Conservation (phyloP, 2,329 filamentous ascomycete genomes). For the Paramyrothecium sp. region DNA sequence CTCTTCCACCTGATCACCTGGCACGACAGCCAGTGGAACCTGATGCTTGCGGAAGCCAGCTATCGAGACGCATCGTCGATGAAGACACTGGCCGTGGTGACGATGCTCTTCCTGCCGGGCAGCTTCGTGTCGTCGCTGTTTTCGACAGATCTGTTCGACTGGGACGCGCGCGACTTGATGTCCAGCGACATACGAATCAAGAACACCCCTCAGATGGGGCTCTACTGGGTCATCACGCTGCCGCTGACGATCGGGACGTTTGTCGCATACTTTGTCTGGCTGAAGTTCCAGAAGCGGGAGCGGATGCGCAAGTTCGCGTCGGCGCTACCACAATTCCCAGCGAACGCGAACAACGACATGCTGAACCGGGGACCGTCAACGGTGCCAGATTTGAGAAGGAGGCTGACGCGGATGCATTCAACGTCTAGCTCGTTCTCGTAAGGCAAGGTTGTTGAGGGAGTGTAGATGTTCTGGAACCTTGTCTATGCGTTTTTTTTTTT, state of each 20-base stretch:
- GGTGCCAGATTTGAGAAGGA: not conserved
- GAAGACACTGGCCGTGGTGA: conserved; percentile 41
- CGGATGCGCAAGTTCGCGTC: not conserved
- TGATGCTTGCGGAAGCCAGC: conserved; percentile 27
- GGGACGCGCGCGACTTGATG: conserved; percentile 19
- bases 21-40: conserved; percentile 32
- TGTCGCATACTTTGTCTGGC: conserved; percentile 30
- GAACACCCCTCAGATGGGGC: conserved; percentile 31
- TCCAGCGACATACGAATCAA: conserved; percentile 23
- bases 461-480: no score
- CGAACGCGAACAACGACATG: no score
- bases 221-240: conserved; percentile 41
- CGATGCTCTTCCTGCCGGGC: conserved; percentile 41
- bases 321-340: not conserved
- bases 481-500: no score
- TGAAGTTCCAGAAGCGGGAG: conserved; percentile 23
- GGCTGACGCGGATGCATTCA: not conserved
- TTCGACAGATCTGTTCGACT: conserved; percentile 32
- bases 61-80: conserved; percentile 40
- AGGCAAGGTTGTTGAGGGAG: not conserved
- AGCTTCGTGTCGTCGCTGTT: conserved; percentile 42
- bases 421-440: not conserved
- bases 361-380: not conserved
- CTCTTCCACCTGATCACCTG: conserved; percentile 37
- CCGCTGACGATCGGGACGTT: conserved; percentile 35